phyloP scores from a whole-genome alignment of 2,329 filamentous ascomycete genomes.

The Aspergillus hortae region DNA sequence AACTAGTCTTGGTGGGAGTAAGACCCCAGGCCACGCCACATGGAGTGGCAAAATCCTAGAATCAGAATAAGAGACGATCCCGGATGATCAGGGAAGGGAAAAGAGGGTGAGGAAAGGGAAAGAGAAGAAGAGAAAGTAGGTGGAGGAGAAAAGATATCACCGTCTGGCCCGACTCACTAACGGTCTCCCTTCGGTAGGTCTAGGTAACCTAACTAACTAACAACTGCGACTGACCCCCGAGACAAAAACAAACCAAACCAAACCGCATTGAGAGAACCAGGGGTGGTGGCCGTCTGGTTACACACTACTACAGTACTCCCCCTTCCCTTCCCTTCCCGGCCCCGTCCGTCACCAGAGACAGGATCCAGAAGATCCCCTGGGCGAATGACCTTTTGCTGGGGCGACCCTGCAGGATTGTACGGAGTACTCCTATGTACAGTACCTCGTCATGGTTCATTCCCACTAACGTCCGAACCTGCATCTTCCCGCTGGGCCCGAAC shows the following conservation, averaged over 20 bases:
- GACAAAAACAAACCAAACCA: constrained; percentile 10
- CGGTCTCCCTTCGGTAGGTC: neutral
- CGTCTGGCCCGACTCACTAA: neutral
- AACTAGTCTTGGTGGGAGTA: constrained; percentile 5
- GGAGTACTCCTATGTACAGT: no score
- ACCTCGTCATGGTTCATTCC: neutral
- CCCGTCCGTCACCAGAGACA: constrained; percentile 14
- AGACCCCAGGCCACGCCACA: constrained; percentile 13
- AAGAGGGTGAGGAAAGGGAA: constrained; percentile 12
- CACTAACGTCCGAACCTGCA: neutral
- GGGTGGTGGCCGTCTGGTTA: constrained; percentile 14
- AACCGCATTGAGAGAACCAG: constrained; percentile 15
- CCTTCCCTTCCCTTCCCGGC: constrained; percentile 7
- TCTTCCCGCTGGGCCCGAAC: neutral
- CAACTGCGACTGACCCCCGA: constrained; percentile 1
- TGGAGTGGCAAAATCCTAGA: constrained; percentile 11
- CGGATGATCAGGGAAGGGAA: constrained; percentile 8
- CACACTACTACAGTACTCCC: constrained; percentile 4
- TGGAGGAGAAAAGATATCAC: constrained; percentile 2
- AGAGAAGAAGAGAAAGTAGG: constrained; percentile 7
- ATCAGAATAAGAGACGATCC: constrained; percentile 7
- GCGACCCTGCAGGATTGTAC: no score
- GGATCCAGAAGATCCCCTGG: constrained; percentile 5
- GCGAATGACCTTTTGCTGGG: neutral
- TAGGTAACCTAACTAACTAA: neutral